Percentiles rank a stretch among this genome's conserved stretches.
phyloP scores from a whole-genome alignment of 1,284 basidiomycete species.

The Phellopilus nigrolimitatus region DNA sequence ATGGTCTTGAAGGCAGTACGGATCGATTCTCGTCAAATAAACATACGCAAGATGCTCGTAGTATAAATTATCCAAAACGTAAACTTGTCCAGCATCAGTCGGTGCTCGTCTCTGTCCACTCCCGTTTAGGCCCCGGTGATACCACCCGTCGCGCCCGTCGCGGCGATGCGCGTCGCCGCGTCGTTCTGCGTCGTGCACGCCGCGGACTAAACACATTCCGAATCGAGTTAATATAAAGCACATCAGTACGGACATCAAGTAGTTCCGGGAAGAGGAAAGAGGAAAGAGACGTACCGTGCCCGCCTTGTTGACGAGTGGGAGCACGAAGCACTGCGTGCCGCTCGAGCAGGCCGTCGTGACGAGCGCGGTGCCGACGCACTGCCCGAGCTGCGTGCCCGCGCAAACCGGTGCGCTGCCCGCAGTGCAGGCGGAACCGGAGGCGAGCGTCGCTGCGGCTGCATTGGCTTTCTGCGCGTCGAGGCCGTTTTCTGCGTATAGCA shows the following conservation, averaged over 20 bases:
- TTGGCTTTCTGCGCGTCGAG: constrained; percentile 48
- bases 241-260: neutral
- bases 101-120: neutral
- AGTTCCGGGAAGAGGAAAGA: neutral
- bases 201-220: constrained; percentile 32
- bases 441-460: constrained; percentile 42
- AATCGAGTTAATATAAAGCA: no score
- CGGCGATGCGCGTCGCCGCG: constrained; percentile 45
- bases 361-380: constrained; percentile 45
- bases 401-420: constrained; percentile 42
- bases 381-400: constrained; percentile 31
- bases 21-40: no score
- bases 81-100: no score
- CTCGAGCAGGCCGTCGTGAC: constrained; percentile 37
- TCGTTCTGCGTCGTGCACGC: constrained; percentile 50
- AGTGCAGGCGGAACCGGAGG: constrained; percentile 37
- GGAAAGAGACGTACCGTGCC: constrained; percentile 35
- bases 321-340: constrained; percentile 44
- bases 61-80: no score
- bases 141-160: constrained; percentile 44
- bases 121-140: constrained; percentile 26
- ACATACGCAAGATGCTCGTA: no score
- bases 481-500: constrained; percentile 46
- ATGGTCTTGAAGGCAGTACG: no score
- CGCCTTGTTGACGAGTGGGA: constrained; percentile 52